A percentile compares a stretch with the other conserved stretches of the same genome.
These are phyloP conservation scores for Apiospora malaysiana DNA, from an alignment of 2,329 filamentous ascomycete species.

Conservation along the genomic window DNA sequence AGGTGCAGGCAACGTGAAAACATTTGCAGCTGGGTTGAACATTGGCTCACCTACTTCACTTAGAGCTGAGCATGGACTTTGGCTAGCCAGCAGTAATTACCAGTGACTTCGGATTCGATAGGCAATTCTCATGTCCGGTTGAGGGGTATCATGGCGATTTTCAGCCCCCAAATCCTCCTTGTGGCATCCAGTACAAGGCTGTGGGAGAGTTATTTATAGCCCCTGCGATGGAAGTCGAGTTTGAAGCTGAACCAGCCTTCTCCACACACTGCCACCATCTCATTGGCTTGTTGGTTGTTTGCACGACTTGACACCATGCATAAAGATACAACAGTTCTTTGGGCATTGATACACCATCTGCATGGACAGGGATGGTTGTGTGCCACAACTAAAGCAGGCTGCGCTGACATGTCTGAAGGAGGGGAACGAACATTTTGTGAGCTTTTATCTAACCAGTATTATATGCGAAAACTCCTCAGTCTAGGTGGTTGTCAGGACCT, in stretches of 20 bases:
- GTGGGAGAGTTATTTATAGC: background rate
- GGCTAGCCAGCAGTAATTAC: too few relatives aligned
- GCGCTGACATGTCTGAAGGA: background rate
- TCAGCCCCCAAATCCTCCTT: background rate
- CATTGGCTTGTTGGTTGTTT: background rate
- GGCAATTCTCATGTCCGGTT: background rate
- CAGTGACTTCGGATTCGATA: background rate
- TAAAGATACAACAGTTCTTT: background rate
- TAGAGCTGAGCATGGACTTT: background rate
- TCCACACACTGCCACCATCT: background rate
- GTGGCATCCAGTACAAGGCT: background rate
- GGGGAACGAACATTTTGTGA: background rate
- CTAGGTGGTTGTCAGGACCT: background rate
- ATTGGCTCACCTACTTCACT: background rate
- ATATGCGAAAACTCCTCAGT: background rate
- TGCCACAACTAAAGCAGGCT: background rate
- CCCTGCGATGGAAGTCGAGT: too few relatives aligned
- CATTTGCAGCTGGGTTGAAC: background rate
- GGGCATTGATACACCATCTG: background rate
- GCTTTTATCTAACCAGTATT: background rate
- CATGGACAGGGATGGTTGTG: background rate
- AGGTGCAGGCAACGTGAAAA: background rate
- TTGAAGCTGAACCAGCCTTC: slow-evolving; percentile 7
- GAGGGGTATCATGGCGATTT: background rate
- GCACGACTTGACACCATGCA: background rate